phyloP scores from a whole-genome alignment of 345 rosid genomes.

The Eucalyptus camaldulensis region DNA sequence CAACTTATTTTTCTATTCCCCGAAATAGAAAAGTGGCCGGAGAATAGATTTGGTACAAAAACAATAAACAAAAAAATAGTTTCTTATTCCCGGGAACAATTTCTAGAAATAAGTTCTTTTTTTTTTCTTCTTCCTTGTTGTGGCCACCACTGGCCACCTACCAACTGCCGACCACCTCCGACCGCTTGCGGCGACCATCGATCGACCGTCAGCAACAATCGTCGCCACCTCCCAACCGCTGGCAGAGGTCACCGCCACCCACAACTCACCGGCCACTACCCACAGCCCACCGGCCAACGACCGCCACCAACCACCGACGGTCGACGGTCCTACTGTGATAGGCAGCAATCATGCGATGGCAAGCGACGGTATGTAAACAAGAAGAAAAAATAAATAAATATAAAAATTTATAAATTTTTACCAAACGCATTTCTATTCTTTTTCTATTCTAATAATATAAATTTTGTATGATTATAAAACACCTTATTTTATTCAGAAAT shows the following conservation, averaged over 20 bases:
- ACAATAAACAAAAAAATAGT: too few relatives aligned
- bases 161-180: accelerated
- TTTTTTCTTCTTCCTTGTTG: slow-evolving; percentile 7
- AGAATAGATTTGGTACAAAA: accelerated
- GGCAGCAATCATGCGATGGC: accelerated
- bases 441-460: accelerated
- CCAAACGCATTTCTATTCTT: accelerated
- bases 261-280: accelerated
- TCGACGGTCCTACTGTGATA: accelerated
- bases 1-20: too few relatives aligned
- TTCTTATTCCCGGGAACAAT: accelerated
- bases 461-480: too few relatives aligned
- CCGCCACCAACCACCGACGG: accelerated
- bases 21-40: accelerated
- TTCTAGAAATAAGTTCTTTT: too few relatives aligned
- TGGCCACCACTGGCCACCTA: accelerated
- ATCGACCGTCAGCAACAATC: accelerated
- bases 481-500: accelerated
- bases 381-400: too few relatives aligned
- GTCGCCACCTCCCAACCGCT: accelerated
- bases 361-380: accelerated
- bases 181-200: accelerated
- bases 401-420: too few relatives aligned
- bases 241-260: accelerated
- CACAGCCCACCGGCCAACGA: accelerated